A percentile compares a stretch with the other conserved stretches of the same genome.
Conservation (phyloP, 116 monocot genomes). For the Thalassia testudinum region DNA sequence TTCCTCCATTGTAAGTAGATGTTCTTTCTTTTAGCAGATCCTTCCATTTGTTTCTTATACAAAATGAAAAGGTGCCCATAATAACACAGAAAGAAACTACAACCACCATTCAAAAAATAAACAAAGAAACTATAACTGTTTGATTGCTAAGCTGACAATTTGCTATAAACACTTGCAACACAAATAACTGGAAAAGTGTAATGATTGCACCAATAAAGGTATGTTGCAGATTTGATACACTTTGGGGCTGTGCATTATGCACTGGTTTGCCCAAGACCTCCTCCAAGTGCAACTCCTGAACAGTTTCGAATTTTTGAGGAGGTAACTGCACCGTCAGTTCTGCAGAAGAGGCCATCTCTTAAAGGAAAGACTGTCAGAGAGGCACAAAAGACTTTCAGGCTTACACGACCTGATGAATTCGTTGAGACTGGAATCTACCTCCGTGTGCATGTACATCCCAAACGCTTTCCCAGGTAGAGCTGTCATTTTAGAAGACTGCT, state of each 20-base stretch:
- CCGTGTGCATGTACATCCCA: conserved; percentile 92
- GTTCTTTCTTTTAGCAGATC: neutral
- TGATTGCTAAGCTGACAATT: no score
- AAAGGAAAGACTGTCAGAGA: conserved; percentile 90
- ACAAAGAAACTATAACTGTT: no score
- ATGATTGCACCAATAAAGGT: conserved; percentile 32
- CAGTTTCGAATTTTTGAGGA: conserved; percentile 59
- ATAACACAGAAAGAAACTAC: no score
- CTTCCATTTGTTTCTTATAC: neutral
- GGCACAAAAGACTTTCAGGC: conserved; percentile 85
- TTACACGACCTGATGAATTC: conserved; percentile 53
- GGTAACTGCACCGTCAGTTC: conserved; percentile 59
- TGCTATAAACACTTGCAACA: no score
- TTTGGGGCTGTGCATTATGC: conserved; percentile 95
- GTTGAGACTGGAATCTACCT: conserved; percentile 82
- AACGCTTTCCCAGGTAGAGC: conserved; percentile 75
- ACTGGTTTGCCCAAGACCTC: conserved; percentile 82
- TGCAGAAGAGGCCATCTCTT: conserved; percentile 64
- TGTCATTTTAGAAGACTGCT: neutral
- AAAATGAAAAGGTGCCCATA: no score
- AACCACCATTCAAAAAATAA: no score
- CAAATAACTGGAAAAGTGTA: neutral
- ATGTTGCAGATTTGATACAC: conserved; percentile 87
- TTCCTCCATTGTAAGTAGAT: conserved; percentile 77
- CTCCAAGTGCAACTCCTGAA: conserved; percentile 70